Evolutionary conservation across 352 stramenopile species (phyloP).

Genomic region (Saprolegnia diclina): DNA sequence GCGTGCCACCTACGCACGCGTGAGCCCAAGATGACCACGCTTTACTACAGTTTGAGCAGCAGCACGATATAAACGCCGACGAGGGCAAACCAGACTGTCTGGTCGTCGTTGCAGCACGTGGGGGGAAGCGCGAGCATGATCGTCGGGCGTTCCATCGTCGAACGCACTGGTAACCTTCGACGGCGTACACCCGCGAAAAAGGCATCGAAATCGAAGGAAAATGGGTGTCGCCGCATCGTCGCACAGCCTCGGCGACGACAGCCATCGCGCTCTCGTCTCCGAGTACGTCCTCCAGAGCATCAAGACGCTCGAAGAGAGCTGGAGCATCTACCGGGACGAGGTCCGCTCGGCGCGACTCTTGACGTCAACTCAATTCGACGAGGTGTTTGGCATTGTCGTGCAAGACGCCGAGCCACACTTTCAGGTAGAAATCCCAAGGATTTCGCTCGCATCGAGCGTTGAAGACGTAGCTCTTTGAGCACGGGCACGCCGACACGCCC

Average conservation of each 20-base stretch:
- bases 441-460: background rate
- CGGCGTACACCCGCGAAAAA: background rate
- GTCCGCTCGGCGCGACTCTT: slow-evolving; percentile 28
- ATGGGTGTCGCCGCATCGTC: slow-evolving; percentile 34
- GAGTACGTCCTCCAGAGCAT: slow-evolving; percentile 52
- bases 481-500: background rate
- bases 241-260: slow-evolving; percentile 23
- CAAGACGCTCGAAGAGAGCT: slow-evolving; percentile 49
- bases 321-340: slow-evolving; percentile 43
- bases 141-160: background rate
- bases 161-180: no score
- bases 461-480: slow-evolving; percentile 18
- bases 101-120: slow-evolving; percentile 7
- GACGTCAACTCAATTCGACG: slow-evolving; percentile 49
- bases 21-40: background rate
- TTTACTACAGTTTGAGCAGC: background rate
- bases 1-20: background rate
- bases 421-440: slow-evolving; percentile 5
- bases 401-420: slow-evolving; percentile 60
- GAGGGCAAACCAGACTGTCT: background rate
- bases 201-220: background rate
- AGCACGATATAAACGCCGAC: background rate
- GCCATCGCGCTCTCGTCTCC: slow-evolving; percentile 40
- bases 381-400: slow-evolving; percentile 71
- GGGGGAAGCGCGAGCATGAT: background rate